phyloP scores from a whole-genome alignment of 768 basidiomycete genomes.

The Nidularia sp. region DNA sequence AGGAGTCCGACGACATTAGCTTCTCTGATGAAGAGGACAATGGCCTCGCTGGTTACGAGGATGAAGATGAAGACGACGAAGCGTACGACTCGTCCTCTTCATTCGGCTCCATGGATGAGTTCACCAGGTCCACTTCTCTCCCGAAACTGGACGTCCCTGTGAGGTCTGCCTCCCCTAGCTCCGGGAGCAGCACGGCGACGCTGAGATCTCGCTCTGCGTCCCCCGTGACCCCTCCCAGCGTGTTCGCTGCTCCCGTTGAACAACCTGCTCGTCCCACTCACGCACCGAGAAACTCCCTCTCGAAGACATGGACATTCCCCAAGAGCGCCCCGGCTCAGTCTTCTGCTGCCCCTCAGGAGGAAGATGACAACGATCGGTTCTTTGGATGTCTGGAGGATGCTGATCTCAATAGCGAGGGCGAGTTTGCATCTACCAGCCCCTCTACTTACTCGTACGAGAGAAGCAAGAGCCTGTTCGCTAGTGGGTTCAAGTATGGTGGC shows the following conservation, averaged over 20 bases:
- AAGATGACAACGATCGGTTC: slow-evolving; percentile 60
- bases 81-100: slow-evolving; percentile 64
- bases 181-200: slow-evolving; percentile 12
- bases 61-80: slow-evolving; percentile 49
- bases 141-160: slow-evolving; percentile 15
- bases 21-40: slow-evolving; percentile 33
- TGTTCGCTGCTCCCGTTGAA: slow-evolving; percentile 13
- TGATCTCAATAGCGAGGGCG: slow-evolving; percentile 28
- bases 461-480: slow-evolving; percentile 58
- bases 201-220: slow-evolving; percentile 8
- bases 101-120: slow-evolving; percentile 50
- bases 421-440: slow-evolving; percentile 37
- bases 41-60: slow-evolving; percentile 5
- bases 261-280: slow-evolving; percentile 22
- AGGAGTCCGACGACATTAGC: slow-evolving; percentile 41
- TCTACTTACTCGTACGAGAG: slow-evolving; percentile 47
- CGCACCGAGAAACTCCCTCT: slow-evolving; percentile 40
- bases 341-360: slow-evolving; percentile 12
- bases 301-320: slow-evolving; percentile 72
- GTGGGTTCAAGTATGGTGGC: slow-evolving; percentile 41
- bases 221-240: slow-evolving; percentile 9
- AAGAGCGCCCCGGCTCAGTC: slow-evolving; percentile 26
- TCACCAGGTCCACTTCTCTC: slow-evolving; percentile 24
- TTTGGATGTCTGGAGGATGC: slow-evolving; percentile 66
- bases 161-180: slow-evolving; percentile 15